Evolutionary conservation across 768 basidiomycete species (phyloP), one percentile per base, ranked within the genome.

Genomic region (Termitomyces sp.): DNA sequence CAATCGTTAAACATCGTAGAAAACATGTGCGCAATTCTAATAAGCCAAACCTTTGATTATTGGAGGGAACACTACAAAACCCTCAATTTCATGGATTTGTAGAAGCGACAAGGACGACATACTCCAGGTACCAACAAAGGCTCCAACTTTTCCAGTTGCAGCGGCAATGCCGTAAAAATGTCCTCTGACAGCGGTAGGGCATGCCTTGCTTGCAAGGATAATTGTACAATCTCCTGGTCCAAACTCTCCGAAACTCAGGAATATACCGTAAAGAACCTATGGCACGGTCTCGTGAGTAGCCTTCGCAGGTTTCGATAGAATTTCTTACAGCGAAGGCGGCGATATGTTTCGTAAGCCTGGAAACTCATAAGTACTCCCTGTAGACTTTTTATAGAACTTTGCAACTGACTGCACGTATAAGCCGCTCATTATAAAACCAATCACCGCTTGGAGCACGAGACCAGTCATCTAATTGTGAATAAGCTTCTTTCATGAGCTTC

Each of bases 341-440:
- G 51, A 92, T 80, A 58, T 90, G 77, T 10, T 74, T 63, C 13
- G 80, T 80, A 51, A 93, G 75, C 28, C 80, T 83, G 52, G 18
- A 41, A 36, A 26, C 24, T 33, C 16, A 26, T 54, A 4, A 58
- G 22, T 26, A n/a, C 28, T 34, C 15, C 10, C 34, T n/a, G 10
- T 15, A 5, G 20, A 41, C 39, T 9, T 13, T 22, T 20, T 8
- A 34, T 29, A 7, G 45, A 26, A 15, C 22, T 29, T 46, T 42
- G 18, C 22, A 33, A 65, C 76, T 41, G 58, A 82, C 71, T 76
- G 72, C 20, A 57, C 63, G 70, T 94, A 97, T 22, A 84, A 72
- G 0, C 92, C 94, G 58, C 88, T 89, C 87, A 98, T 90, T 69
- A 92, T 81, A 72, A 96, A 96, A 5, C 94, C 91, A 47, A 90